Evolutionary conservation across 2,329 filamentous ascomycete genomes (phyloP).

Genomic region (Lasiodiplodia hormozganensis): DNA sequence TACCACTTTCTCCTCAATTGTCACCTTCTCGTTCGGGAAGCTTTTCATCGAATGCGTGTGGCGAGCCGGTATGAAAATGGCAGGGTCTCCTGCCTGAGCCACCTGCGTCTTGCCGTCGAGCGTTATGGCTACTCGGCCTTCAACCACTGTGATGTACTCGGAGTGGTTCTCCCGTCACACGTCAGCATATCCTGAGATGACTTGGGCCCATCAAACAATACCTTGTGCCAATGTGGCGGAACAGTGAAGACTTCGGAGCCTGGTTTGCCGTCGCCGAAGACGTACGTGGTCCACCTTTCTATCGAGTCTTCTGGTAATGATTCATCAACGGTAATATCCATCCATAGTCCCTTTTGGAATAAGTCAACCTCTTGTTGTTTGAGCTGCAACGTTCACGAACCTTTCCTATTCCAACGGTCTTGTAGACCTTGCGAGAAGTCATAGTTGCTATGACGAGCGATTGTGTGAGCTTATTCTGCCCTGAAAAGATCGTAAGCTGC

Average conservation of each 20-base stretch:
- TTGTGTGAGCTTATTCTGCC: not conserved
- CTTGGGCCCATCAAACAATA: not conserved
- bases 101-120: not conserved
- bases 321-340: not conserved
- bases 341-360: not conserved
- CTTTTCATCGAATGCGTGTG: conserved; percentile 19
- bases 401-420: not conserved
- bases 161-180: not conserved
- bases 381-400: not conserved
- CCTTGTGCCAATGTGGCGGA: conserved; percentile 15
- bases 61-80: not conserved
- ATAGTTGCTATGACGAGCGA: not conserved
- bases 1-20: conserved; percentile 4
- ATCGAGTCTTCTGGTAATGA: not conserved
- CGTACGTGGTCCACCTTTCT: not conserved
- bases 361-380: not conserved
- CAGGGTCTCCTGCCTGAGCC: not conserved
- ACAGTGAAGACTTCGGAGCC: not conserved
- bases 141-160: not conserved
- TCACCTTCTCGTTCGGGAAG: conserved; percentile 23
- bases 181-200: not conserved
- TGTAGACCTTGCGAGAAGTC: not conserved
- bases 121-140: not conserved
- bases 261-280: not conserved
- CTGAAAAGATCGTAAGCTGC: not conserved